These are phyloP conservation scores for Teunomyces aglyptinius DNA, from an alignment of 805 yeast species.

Conservation along the genomic window DNA sequence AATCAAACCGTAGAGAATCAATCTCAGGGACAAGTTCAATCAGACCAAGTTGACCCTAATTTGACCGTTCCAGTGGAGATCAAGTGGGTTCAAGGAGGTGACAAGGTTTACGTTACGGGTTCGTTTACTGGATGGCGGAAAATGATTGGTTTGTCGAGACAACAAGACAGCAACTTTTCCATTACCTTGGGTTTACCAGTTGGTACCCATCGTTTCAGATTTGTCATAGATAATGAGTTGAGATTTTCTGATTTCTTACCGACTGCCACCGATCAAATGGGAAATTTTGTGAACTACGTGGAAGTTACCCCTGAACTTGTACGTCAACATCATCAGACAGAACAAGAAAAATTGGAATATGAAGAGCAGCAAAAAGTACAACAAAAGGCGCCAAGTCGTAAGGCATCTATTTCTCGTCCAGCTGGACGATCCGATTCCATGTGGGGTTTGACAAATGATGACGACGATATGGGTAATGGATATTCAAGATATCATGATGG, in stretches of 20 bases:
- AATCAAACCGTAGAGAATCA: slow-evolving; percentile 9
- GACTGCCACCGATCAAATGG: slow-evolving; percentile 97
- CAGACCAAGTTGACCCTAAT: slow-evolving; percentile 22
- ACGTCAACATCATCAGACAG: slow-evolving; percentile 28
- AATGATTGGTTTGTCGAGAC: slow-evolving; percentile 81
- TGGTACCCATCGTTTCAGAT: slow-evolving; percentile 91
- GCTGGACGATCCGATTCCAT: slow-evolving; percentile 54
- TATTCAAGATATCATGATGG: slow-evolving; percentile 74
- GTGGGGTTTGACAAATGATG: slow-evolving; percentile 62
- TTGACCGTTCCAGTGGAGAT: slow-evolving; percentile 59
- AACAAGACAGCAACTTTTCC: slow-evolving; percentile 53
- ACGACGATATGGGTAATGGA: slow-evolving; percentile 82
- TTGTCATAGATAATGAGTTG: slow-evolving; percentile 91
- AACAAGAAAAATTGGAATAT: slow-evolving; percentile 9
- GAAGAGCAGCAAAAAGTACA: slow-evolving; percentile 20
- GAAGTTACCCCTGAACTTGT: slow-evolving; percentile 58
- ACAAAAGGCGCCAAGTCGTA: slow-evolving; percentile 20
- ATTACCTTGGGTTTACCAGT: slow-evolving; percentile 78
- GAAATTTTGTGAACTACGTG: slow-evolving; percentile 88
- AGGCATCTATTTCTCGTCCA: slow-evolving; percentile 28
- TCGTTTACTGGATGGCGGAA: slow-evolving; percentile 98
- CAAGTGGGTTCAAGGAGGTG: slow-evolving; percentile 96
- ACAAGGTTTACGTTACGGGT: slow-evolving; percentile 92
- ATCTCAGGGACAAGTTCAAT: slow-evolving; percentile 4
- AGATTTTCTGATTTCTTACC: slow-evolving; percentile 85